Base-by-base conservation (phyloP, 2,329 filamentous ascomycete species). In the Claviceps quebecensis region DNA sequence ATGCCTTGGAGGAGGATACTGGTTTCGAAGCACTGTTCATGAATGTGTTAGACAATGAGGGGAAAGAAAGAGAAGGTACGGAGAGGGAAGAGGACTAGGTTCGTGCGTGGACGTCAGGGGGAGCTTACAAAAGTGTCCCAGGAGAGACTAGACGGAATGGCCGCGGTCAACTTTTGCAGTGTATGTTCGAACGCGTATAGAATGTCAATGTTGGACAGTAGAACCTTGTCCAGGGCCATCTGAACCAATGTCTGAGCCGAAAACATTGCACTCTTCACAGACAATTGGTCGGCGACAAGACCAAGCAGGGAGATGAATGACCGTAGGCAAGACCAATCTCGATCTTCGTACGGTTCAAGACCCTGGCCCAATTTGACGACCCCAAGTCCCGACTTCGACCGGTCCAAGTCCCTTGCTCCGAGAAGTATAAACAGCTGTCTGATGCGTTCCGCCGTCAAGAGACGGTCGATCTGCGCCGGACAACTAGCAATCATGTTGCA, bases 401-500 rank as follows among this genome's bases (percentile, higher is more conserved):
- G 2, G 69, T 67, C 39, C 47, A 47, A 26, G 39, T 48, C 22
- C 11, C 34, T 44, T 1, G 79, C 81, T 3, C 83, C 83, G 5
- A 88, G 61, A 16, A 67, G 67, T 48, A 65, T 64, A 55, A 90
- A 84, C 11, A 87, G 65, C 5, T 67, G 61, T 48, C 77, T 58
- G 50, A 81, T 56, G 60, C 67, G 56, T 61, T 67, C 58, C 2
- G 71, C 66, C 5, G 72, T 71, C 26, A 82, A 54, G 0, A 77
- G 63, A 2, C 66, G 67, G 23, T 63, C 55, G 7, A 73, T 63
- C 48, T 77, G 71, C 22, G 71, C 66, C 0, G 64, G 55, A 48
- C 71, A 73, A 48, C 67, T 61, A 37, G 70, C 66, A 49, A 77
- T 66, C 4, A 87, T 64, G 45, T 74, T 73, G 51, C 74, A 69